Percentiles rank a stretch among this genome's conserved stretches.
phyloP scores from a whole-genome alignment of 164 flowering plant species.

The Cinnamomum chago region DNA sequence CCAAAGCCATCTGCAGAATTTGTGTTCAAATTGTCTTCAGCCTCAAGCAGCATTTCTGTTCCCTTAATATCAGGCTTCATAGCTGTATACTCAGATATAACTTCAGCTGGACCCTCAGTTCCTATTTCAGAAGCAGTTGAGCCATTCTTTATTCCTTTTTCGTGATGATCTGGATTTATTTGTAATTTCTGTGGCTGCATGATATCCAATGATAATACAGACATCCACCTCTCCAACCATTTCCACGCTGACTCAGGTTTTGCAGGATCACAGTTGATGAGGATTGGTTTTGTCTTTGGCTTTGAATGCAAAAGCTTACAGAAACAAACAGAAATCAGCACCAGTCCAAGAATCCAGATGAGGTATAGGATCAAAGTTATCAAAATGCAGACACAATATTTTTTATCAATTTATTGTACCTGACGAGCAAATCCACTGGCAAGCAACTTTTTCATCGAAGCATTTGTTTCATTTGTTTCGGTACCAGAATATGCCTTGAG shows the following conservation, averaged over 20 bases:
- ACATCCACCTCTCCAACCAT: slow-evolving; percentile 98
- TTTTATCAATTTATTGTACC: slow-evolving; percentile 34
- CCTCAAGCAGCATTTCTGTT: slow-evolving; percentile 24
- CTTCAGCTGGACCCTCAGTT: slow-evolving; percentile 24
- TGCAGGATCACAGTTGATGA: slow-evolving; percentile 68
- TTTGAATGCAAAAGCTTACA: slow-evolving; percentile 68
- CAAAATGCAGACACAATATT: background rate
- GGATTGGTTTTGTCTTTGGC: slow-evolving; percentile 51
- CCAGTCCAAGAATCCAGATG: slow-evolving; percentile 1
- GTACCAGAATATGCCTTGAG: slow-evolving; percentile 28
- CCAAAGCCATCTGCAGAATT: slow-evolving; percentile 32
- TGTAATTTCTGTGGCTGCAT: slow-evolving; percentile 26
- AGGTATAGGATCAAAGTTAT: background rate
- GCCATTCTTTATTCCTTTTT: slow-evolving; percentile 16
- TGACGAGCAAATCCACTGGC: slow-evolving; percentile 73
- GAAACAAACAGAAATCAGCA: slow-evolving; percentile 4
- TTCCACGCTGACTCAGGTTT: slow-evolving; percentile 67
- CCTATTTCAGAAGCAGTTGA: slow-evolving; percentile 17
- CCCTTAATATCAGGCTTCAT: slow-evolving; percentile 15
- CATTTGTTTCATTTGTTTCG: slow-evolving; percentile 25
- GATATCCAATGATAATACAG: slow-evolving; percentile 40
- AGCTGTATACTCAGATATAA: slow-evolving; percentile 22
- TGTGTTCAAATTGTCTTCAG: slow-evolving; percentile 40
- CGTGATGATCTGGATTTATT: slow-evolving; percentile 17
- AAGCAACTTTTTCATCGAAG: slow-evolving; percentile 57